Percentiles rank a stretch among this genome's conserved stretches.
These are phyloP conservation scores for Nemania sp. DNA, from an alignment of 2,329 filamentous ascomycete genomes.

Conservation along the genomic window DNA sequence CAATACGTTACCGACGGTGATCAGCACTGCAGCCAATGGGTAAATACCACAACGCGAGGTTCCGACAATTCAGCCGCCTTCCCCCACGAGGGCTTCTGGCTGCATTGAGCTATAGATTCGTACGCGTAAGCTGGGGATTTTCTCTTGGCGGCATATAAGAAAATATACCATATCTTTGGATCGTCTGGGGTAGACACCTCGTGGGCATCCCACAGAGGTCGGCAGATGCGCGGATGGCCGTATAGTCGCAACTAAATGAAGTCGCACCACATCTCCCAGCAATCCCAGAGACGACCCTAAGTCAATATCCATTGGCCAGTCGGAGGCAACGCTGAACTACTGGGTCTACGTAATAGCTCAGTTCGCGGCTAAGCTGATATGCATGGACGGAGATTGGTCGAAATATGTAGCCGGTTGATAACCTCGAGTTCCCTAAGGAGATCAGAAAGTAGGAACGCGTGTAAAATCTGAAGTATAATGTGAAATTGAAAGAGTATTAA, in stretches of 20 bases:
- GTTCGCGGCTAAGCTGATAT: constrained; percentile 38
- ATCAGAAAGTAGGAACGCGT: background rate
- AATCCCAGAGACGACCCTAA: background rate
- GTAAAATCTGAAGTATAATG: constrained; percentile 1
- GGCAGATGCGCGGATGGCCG: constrained; percentile 25
- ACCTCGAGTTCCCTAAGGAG: background rate
- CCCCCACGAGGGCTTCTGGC: background rate
- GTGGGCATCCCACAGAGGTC: constrained; percentile 3
- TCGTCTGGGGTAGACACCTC: constrained; percentile 1
- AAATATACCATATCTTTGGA: constrained; percentile 15
- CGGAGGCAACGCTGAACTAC: background rate
- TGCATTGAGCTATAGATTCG: background rate
- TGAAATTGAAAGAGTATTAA: background rate
- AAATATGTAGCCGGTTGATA: constrained; percentile 21
- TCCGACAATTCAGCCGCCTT: constrained; percentile 28
- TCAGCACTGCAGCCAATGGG: constrained; percentile 26
- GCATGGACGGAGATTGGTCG: constrained; percentile 25
- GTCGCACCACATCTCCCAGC: constrained; percentile 10
- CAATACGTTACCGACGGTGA: constrained; percentile 16
- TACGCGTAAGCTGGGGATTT: constrained; percentile 11
- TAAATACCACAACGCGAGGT: constrained; percentile 21
- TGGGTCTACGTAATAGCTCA: constrained; percentile 30
- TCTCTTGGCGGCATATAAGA: constrained; percentile 4
- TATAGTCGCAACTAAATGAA: constrained; percentile 19
- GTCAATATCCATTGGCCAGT: constrained; percentile 28